Base-by-base conservation (phyloP, 2,329 filamentous ascomycete genomes). In the Arthrobotrys pseudoclavata region DNA sequence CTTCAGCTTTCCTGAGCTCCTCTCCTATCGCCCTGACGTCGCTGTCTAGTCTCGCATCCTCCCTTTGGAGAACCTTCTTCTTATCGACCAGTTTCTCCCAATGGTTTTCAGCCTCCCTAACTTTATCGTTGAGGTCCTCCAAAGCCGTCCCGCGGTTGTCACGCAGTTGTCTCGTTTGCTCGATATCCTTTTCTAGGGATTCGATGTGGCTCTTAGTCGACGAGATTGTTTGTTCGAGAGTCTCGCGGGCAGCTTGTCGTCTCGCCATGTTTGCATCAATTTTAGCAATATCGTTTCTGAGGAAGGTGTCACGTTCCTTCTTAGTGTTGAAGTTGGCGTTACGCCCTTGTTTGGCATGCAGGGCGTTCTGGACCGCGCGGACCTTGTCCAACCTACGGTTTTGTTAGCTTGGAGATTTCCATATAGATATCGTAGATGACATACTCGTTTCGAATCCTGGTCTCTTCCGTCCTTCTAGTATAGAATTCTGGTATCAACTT, bases 301-400 rank as follows among this genome's bases (percentile, higher is more conserved):
- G 86, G 87, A 89, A 97, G 40, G 89, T 88, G 83, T 99, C 95
- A 50, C 96, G 91, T 83, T 98, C 93, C 7, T 89, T 88, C 85
- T 97, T 97, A 83, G 90, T 96, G 82, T 88, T 91, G 84, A 97
- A 99, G 79, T 93, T 91, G 18, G 92, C 91, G 80, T 92, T 94
- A 53, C 95, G 91, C 50, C 91, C 93, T 84, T 99, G 95, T 84
- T 99, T 99, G 62, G 92, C 92, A 82, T 97, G 93, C 6, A 99
- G 88, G 42, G 94, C 90, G 79, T 92, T 90, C 48, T 92, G 88
- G 4, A 89, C 88, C 6, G 91, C 91, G 81, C 96, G 92, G 0
- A 91, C 91, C 61, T 91, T 87, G 55, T 94, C 91, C 10, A 98
- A 87, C 75, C 74, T 77, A 34, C 22, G n/a, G n/a, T 13, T 42